Conservation (phyloP, 1,284 basidiomycete species). For the Puccinia brachypodii region DNA sequence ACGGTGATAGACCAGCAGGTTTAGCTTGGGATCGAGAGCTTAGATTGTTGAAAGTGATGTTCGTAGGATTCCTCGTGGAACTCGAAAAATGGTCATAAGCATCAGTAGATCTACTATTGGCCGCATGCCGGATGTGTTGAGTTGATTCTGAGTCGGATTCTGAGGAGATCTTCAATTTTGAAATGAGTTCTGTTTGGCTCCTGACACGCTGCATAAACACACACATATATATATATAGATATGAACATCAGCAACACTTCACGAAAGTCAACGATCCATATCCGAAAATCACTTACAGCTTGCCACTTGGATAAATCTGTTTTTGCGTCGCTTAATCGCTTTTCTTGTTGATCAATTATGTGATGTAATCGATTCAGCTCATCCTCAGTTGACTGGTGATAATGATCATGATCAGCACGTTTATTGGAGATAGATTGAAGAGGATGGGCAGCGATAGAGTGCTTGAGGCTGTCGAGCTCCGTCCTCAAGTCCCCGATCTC, state of each 20-base stretch:
- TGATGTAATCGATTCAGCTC: constrained; percentile 41
- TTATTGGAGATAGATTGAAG: constrained; percentile 7
- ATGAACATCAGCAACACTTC: neutral
- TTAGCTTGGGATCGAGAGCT: neutral
- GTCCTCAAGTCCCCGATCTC: constrained; percentile 12
- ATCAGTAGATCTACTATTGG: neutral
- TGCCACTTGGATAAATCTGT: constrained; percentile 47
- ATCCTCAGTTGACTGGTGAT: constrained; percentile 34
- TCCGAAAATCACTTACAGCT: constrained; percentile 31
- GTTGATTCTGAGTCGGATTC: constrained; percentile 29
- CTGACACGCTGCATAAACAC: constrained; percentile 25
- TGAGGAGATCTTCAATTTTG: constrained; percentile 27
- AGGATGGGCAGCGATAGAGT: neutral
- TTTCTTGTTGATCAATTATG: constrained; percentile 44
- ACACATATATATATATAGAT: neutral
- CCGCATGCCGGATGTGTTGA: neutral
- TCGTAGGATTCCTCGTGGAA: neutral
- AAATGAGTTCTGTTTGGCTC: constrained; percentile 34
- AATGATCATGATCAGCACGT: constrained; percentile 28
- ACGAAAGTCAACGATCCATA: neutral
- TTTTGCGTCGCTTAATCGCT: constrained; percentile 45
- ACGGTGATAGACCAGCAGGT: constrained; percentile 5
- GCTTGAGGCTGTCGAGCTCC: constrained; percentile 18
- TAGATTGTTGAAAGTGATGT: constrained; percentile 11
- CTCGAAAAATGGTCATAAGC: neutral